Evolutionary conservation across 257 asterid species (phyloP).

Genomic region (Anisodus tanguticus): DNA sequence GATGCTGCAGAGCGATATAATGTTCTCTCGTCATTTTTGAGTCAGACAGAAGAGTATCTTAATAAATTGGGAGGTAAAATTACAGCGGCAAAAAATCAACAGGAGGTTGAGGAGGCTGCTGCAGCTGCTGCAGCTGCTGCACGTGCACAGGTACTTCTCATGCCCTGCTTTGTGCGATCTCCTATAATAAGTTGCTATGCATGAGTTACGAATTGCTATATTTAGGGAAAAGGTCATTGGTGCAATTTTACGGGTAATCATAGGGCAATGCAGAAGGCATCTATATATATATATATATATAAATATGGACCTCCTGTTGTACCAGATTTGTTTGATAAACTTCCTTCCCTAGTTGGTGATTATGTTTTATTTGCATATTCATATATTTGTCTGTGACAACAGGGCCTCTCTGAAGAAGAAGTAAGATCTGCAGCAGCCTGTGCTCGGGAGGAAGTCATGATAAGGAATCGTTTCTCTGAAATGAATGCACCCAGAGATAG

Average conservation of each 20-base stretch:
- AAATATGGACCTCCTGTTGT: background rate
- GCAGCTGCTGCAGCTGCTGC: constrained; percentile 86
- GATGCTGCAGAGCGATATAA: constrained; percentile 99
- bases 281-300: background rate
- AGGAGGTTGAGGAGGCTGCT: constrained; percentile 98
- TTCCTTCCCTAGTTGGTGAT: constrained; percentile 23
- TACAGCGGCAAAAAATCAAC: constrained; percentile 93
- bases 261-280: background rate
- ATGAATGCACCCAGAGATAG: constrained; percentile 95
- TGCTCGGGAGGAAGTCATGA: constrained; percentile 98
- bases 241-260: constrained; percentile 20
- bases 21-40: constrained; percentile 86
- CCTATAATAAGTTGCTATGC: background rate
- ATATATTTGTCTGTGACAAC: constrained; percentile 33
- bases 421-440: constrained; percentile 96
- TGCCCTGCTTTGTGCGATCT: constrained; percentile 34
- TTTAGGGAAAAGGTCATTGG: background rate
- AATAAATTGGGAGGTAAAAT: constrained; percentile 88
- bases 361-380: constrained; percentile 21
- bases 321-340: background rate
- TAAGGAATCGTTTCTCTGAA: constrained; percentile 95
- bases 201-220: background rate
- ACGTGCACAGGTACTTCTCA: constrained; percentile 69
- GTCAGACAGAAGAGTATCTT: constrained; percentile 97
- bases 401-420: constrained; percentile 99